Percentiles rank a stretch among this genome's conserved stretches.
Evolutionary conservation across 768 basidiomycete genomes (phyloP).

Genomic region (Suillus sp.): DNA sequence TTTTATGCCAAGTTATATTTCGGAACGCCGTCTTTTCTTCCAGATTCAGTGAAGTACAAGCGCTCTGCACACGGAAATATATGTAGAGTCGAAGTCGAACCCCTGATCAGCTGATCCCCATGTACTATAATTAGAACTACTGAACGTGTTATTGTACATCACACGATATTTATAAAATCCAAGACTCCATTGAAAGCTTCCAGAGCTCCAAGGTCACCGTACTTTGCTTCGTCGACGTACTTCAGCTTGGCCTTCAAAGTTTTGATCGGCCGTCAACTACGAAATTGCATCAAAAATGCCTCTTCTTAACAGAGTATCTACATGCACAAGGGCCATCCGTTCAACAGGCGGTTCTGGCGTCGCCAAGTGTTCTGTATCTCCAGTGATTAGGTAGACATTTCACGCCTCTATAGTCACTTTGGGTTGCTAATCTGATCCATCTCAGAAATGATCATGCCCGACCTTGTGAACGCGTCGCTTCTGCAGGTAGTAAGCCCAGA

Average conservation of each 20-base stretch:
- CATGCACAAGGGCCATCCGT: conserved; percentile 7
- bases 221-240: background rate
- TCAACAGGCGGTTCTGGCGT: conserved; percentile 2
- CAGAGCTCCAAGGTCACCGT: background rate
- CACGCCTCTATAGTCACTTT: background rate
- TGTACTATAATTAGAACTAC: background rate
- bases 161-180: background rate
- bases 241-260: conserved; percentile 1
- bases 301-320: conserved; percentile 11
- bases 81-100: background rate
- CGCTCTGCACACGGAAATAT: too few relatives aligned
- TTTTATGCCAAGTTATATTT: background rate
- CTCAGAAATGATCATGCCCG: conserved; percentile 1
- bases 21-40: background rate
- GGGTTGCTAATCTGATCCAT: background rate
- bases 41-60: background rate
- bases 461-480: background rate
- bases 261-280: too few relatives aligned
- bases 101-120: background rate
- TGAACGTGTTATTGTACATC: background rate
- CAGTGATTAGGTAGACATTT: background rate
- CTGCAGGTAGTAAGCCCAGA: background rate
- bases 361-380: background rate
- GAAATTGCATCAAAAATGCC: background rate
- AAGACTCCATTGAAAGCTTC: background rate